phyloP scores from a whole-genome alignment of 768 basidiomycete species.

The Goffeauzyma gilvescens region DNA sequence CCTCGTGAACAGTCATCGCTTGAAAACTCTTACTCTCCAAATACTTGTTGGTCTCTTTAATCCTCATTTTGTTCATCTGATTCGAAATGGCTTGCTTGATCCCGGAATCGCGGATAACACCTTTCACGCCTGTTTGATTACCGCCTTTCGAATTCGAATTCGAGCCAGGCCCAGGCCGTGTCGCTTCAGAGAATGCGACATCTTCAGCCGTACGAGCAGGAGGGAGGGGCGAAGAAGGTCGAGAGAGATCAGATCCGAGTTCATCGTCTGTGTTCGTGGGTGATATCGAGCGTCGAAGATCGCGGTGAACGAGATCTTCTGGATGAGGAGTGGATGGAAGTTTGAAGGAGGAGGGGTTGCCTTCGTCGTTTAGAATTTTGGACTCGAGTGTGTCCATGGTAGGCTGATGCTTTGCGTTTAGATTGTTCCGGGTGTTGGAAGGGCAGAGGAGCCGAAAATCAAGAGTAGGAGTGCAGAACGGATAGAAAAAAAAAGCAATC shows the following conservation, averaged over 20 bases:
- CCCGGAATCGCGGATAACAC: conserved; percentile 15
- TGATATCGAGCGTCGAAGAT: too few species aligned
- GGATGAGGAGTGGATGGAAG: too few species aligned
- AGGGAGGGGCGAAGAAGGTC: background rate
- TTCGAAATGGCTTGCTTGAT: background rate
- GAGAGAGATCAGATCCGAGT: conserved; percentile 6
- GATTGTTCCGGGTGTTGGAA: too few species aligned
- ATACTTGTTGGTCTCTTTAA: background rate
- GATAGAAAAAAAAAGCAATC: too few species aligned
- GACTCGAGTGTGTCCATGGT: too few species aligned
- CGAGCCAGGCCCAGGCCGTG: background rate
- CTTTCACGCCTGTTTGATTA: conserved; percentile 18
- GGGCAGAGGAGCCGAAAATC: too few species aligned
- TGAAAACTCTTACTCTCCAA: conserved; percentile 9
- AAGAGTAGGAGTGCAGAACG: too few species aligned
- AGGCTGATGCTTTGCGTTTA: too few species aligned
- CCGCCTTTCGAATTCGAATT: conserved; percentile 6
- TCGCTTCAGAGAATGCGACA: background rate
- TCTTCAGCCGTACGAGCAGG: background rate
- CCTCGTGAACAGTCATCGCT: conserved; percentile 15
- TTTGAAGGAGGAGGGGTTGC: too few species aligned
- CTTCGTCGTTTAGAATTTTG: too few species aligned
- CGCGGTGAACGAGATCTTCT: too few species aligned
- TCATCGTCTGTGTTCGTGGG: conserved; percentile 16
- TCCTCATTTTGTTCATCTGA: conserved; percentile 1